Evolutionary conservation across 805 yeast species (phyloP).

Genomic region (Barnettozyma sp.): DNA sequence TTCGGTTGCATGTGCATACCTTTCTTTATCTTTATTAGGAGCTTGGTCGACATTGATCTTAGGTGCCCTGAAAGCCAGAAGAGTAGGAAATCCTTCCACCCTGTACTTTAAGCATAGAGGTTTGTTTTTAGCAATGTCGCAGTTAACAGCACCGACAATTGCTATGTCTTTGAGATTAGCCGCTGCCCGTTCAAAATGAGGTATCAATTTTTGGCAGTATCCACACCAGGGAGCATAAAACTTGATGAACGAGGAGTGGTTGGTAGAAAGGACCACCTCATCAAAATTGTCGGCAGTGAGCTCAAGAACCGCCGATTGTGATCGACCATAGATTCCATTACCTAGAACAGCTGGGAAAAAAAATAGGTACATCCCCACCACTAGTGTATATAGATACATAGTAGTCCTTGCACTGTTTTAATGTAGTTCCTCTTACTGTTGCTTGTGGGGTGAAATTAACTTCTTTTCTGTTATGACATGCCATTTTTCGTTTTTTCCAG

Average conservation of each 20-base stretch:
- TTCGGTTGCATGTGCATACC: conserved; percentile 45
- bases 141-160: conserved; percentile 77
- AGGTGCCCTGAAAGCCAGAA: conserved; percentile 78
- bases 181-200: conserved; percentile 59
- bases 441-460: no score
- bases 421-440: no score
- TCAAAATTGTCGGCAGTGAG: conserved; percentile 53
- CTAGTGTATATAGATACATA: no score
- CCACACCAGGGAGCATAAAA: conserved; percentile 99
- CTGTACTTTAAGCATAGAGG: conserved; percentile 58
- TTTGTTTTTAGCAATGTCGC: conserved; percentile 66
- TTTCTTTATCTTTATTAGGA: conserved; percentile 5
- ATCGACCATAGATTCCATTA: conserved; percentile 3
- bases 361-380: no score
- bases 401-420: no score
- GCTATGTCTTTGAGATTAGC: conserved; percentile 47
- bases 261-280: conserved; percentile 56
- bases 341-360: background rate
- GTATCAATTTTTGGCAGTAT: conserved; percentile 70
- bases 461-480: no score
- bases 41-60: conserved; percentile 35
- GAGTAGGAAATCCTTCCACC: conserved; percentile 78
- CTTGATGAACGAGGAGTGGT: conserved; percentile 76
- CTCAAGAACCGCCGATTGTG: conserved; percentile 44
- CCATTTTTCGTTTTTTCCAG: no score